These are phyloP conservation scores for Melampsora medusae DNA, from an alignment of 1,284 basidiomycete species.

Conservation along the genomic window DNA sequence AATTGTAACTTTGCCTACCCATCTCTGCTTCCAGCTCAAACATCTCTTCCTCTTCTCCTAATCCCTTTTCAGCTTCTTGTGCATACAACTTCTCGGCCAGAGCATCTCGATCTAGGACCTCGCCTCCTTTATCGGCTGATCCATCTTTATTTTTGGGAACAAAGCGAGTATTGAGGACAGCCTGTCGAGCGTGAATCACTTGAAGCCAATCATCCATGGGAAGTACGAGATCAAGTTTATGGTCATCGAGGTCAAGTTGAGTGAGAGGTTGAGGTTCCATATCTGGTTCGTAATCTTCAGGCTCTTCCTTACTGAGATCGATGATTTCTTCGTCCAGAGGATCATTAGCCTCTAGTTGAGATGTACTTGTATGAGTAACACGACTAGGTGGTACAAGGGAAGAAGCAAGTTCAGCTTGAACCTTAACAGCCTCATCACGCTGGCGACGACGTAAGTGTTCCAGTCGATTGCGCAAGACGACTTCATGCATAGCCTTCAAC, in stretches of 20 bases:
- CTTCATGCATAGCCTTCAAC: conserved; percentile 85
- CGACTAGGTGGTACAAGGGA: conserved; percentile 64
- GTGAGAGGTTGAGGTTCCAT: conserved; percentile 38
- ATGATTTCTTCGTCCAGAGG: conserved; percentile 26
- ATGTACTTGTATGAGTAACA: conserved; percentile 56
- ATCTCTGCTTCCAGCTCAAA: conserved; percentile 88
- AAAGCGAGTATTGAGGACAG: conserved; percentile 75
- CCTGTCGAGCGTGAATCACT: conserved; percentile 41
- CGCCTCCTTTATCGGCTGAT: conserved; percentile 44
- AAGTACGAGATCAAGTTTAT: conserved; percentile 39
- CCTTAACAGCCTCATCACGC: conserved; percentile 86
- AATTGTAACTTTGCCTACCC: conserved; percentile 79
- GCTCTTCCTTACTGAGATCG: conserved; percentile 25
- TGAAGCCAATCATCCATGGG: conserved; percentile 40
- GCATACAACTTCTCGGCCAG: conserved; percentile 80
- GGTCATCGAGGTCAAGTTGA: conserved; percentile 36
- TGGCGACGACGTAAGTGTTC: conserved; percentile 93
- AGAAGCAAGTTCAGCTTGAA: conserved; percentile 84
- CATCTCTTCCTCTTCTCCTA: conserved; percentile 91
- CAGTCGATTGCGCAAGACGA: conserved; percentile 88
- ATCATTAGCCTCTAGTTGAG: conserved; percentile 56
- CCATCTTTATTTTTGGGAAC: conserved; percentile 65
- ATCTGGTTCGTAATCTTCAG: conserved; percentile 38
- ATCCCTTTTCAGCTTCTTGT: conserved; percentile 70
- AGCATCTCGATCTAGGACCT: conserved; percentile 67